A percentile compares a stretch with the other conserved stretches of the same genome.
Conservation (phyloP, 2,329 filamentous ascomycete species). For the Ascochyta fabae region DNA sequence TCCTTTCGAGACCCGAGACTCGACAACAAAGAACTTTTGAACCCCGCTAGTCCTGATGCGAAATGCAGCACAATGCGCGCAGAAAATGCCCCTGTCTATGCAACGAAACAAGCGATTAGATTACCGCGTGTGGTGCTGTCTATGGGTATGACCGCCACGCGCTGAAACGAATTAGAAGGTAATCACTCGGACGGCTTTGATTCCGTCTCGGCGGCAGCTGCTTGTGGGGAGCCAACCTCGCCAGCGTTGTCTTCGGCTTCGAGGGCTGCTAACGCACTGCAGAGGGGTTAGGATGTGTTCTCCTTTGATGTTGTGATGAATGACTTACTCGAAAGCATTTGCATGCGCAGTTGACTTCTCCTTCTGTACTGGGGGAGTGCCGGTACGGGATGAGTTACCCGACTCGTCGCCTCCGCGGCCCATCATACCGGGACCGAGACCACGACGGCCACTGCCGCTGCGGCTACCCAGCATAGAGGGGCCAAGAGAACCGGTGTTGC, state of each 20-base stretch:
- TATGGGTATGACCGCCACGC: slow-evolving; percentile 46
- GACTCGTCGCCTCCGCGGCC: slow-evolving; percentile 79
- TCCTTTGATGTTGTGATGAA: neutral
- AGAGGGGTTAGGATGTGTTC: slow-evolving; percentile 25
- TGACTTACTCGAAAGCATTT: slow-evolving; percentile 90
- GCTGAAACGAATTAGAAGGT: slow-evolving; percentile 42
- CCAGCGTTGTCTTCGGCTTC: slow-evolving; percentile 64
- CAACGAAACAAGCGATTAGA: slow-evolving; percentile 50
- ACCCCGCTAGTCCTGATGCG: slow-evolving; percentile 30
- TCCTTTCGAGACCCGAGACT: slow-evolving; percentile 19
- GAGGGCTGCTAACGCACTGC: slow-evolving; percentile 61
- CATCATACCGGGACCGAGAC: slow-evolving; percentile 72
- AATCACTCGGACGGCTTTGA: slow-evolving; percentile 49
- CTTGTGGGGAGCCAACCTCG: slow-evolving; percentile 69
- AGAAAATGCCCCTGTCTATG: slow-evolving; percentile 50
- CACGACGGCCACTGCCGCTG: slow-evolving; percentile 84
- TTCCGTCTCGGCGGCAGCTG: slow-evolving; percentile 56
- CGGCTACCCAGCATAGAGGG: slow-evolving; percentile 87
- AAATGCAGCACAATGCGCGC: slow-evolving; percentile 50
- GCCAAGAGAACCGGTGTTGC: slow-evolving; percentile 66
- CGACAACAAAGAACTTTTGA: slow-evolving; percentile 39
- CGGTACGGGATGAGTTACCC: slow-evolving; percentile 84
- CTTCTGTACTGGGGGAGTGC: slow-evolving; percentile 77
- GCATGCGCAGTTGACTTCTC: slow-evolving; percentile 69
- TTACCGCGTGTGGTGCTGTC: slow-evolving; percentile 46